Conservation (phyloP, 306 rosid species). For the Trichosanthes truncata region DNA sequence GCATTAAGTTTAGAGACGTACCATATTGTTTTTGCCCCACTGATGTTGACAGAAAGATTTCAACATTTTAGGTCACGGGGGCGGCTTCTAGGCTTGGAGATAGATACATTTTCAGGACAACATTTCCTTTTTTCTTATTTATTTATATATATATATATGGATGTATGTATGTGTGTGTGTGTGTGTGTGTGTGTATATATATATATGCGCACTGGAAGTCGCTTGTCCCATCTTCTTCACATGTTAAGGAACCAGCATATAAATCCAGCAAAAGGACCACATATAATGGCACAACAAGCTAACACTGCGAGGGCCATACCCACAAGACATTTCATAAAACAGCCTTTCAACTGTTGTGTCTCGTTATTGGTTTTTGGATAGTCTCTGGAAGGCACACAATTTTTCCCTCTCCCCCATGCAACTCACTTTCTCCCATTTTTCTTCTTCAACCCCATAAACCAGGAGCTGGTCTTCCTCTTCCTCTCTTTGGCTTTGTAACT, state of each 20-base stretch:
- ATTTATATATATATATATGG: neutral
- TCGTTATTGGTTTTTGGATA: slow-evolving; percentile 19
- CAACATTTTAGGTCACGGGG: slow-evolving; percentile 14
- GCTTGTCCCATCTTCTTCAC: slow-evolving; percentile 30
- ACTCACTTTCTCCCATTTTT: neutral
- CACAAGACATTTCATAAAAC: slow-evolving; percentile 18
- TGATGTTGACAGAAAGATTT: slow-evolving; percentile 11
- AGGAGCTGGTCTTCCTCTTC: neutral
- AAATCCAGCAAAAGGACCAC: slow-evolving; percentile 18
- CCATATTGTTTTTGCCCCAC: slow-evolving; percentile 4
- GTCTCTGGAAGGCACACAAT: slow-evolving; percentile 14
- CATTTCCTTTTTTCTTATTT: neutral
- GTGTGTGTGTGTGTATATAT: neutral
- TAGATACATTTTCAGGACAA: neutral
- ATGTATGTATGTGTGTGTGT: no score
- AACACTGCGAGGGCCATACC: slow-evolving; percentile 14
- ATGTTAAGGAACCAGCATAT: slow-evolving; percentile 12
- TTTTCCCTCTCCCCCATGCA: neutral
- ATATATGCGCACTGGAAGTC: slow-evolving; percentile 1
- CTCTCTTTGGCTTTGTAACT: neutral
- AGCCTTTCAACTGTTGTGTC: slow-evolving; percentile 18
- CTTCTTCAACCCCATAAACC: neutral
- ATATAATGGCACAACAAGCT: neutral
- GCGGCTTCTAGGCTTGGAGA: slow-evolving; percentile 4
- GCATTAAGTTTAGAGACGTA: slow-evolving; percentile 5